Base-by-base conservation (phyloP, 805 yeast species). In the Spathaspora boniae region DNA sequence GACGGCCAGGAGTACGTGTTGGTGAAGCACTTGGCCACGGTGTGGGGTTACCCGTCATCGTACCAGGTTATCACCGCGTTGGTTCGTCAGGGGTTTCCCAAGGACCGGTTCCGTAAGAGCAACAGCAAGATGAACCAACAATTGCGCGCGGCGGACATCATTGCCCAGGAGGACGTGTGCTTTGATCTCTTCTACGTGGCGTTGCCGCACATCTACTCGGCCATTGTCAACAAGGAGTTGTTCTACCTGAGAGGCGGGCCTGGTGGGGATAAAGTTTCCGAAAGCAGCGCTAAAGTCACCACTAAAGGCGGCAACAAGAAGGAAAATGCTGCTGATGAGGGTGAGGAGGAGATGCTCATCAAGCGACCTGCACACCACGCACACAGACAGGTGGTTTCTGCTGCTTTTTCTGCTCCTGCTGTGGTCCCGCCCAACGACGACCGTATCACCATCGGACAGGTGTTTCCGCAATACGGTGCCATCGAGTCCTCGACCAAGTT, bases 31-130 rank as follows among this genome's bases (percentile, higher is more conserved):
- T 46, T 67, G 34, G 58, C 67, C 6, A 26, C 20, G 18, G 35
- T 56, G 7, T 66, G 68, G 68, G 60, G 58, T 40, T 66, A 49
- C 34, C 70, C 72, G 1, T 65, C 72, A 6, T 59, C 71, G 4
- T 66, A 67, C 40, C 73, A 67, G 43, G 38, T 67, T 15, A 54
- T 67, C 19, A 33, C 41, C n/a, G 51, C 50, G 37, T 24, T 65
- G 6, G 39, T 58, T 14, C 56, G 54, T 33, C 35, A 41, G 5
- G 41, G 57, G 1, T n/a, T 53, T 3, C n/a, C 41, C 1, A 54
- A 47, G 29, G 24, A 34, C 7, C 51, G 44, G 3, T 44, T 60
- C 29, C 28, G 45, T 5, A 38, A 42, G 14, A 29, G 46, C 1
- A 38, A 62, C 6, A 34, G 42, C 24, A 17, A 16, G 6, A 32